Base-by-base conservation (phyloP, 768 basidiomycete species). In the Pulveroboletus ravenelii region DNA sequence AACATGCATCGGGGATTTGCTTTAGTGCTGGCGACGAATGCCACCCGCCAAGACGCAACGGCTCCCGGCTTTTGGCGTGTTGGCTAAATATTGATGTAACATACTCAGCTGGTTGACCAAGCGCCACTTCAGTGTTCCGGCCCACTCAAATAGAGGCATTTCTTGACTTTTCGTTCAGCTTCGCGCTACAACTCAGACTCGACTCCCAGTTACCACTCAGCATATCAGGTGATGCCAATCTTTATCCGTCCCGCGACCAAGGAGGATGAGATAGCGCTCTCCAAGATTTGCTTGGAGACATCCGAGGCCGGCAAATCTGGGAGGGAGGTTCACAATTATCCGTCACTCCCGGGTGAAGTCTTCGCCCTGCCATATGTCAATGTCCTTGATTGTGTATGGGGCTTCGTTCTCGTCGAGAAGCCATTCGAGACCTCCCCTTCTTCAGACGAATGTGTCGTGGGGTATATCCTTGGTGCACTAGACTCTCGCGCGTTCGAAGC, bases 351-450 rank as follows among this genome's bases (percentile, higher is more conserved):
- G 10, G 87, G 88, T 6, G 74, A 89, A 38, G 73, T 85, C 38
- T 90, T 83, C 60, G 83, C 88, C 3, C 77, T 87, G 41, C 89
- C 89, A 2, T 91, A 91, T 66, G 75, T 87, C 50, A 79, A 80
- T 47, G 67, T 85, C 14, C 77, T 80, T n/a, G 75, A 70, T 6
- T 56, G 61, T 47, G 81, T 83, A 20, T 89, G 80, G 78, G 87
- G 78, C 10, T 91, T 87, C 64, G 87, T 90, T 37, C 68, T 92
- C 62, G 81, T 79, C 37, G 81, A 84, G 41, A 67, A 69, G 41
- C 52, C 58, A 18, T 41, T 40, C 37, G 63, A 57, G 32, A 43
- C 44, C 38, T 60, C 57, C n/a, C 52, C 53, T 14, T 51, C 52
- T 32, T 58, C 66, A 41, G 71, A 73, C 34, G 65, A 66, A 29